Base-by-base conservation (phyloP, 306 rosid species). In the Bauhinia variegata region DNA sequence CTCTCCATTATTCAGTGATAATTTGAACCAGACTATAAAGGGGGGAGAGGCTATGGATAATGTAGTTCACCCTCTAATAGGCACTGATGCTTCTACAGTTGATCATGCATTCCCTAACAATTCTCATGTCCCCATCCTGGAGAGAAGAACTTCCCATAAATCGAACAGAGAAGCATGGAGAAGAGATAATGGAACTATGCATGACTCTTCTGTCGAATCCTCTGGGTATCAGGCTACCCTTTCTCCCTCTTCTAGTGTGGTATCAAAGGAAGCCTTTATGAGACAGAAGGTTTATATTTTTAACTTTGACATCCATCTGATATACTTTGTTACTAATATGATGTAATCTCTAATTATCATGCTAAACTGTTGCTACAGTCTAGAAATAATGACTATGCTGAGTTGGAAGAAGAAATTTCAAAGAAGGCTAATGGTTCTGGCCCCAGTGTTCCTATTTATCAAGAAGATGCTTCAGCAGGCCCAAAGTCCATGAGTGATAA, bases 251-350 rank as follows among this genome's bases (percentile, higher is more conserved):
- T 76, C 81, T 23, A 46, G 55, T 67, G 52, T 60, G 34, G 17
- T 63, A 60, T 64, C 88, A 51, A 83, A 84, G 67, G 96, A 86
- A 34, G 68, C 64, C 11, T 76, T 72, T 15, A 36, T 63, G 71
- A 78, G 80, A 79, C 85, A 74, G 51, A 86, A 81, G 87, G 96
- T 86, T 71, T 69, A 81, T 76, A 65, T 75, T 57, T 64, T 65
- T 50, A 64, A 50, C 79, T 73, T 70, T 80, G 52, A 63, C 60
- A 48, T 68, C 39, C 44, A 54, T 32, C 47, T 73, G 10, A 54
- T 64, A 67, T 60, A 10, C 16, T 54, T 63, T 68, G 28, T 75
- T 56, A 33, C 33, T 34, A 44, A 52, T 6, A 44, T 60, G 33
- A 49, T 60, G 18, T 48, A 43, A 51, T 42, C 28, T 73, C 65